phyloP scores from a whole-genome alignment of 2,329 filamentous ascomycete genomes.

The Xylaria polymorpha region DNA sequence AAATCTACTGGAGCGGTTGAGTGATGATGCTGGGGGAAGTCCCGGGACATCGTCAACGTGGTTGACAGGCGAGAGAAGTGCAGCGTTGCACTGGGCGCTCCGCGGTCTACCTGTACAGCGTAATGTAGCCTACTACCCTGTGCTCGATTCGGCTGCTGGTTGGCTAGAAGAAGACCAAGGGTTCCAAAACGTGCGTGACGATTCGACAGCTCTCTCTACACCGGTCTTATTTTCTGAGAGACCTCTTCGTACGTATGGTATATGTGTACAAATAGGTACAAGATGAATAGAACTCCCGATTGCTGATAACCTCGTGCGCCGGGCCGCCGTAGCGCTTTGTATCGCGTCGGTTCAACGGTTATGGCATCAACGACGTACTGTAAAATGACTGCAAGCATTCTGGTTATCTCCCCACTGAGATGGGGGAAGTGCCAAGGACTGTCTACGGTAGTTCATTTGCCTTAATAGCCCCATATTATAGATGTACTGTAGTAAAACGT shows the following conservation, averaged over 20 bases:
- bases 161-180: constrained; percentile 16
- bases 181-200: constrained; percentile 8
- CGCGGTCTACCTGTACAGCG: constrained; percentile 24
- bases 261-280: background rate
- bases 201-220: constrained; percentile 30
- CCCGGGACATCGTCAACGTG: constrained; percentile 41
- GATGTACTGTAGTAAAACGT: background rate
- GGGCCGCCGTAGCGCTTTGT: constrained; percentile 3
- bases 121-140: constrained; percentile 21
- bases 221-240: constrained; percentile 13
- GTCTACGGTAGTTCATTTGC: background rate
- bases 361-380: background rate
- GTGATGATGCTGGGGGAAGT: constrained; percentile 33
- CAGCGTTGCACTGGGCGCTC: constrained; percentile 41
- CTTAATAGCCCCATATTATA: background rate
- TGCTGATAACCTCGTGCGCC: background rate
- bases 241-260: constrained; percentile 4
- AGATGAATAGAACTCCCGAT: background rate
- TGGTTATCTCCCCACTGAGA: background rate
- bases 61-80: constrained; percentile 37
- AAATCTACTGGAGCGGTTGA: constrained; percentile 39
- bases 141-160: constrained; percentile 14
- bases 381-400: background rate
- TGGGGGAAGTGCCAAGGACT: background rate
- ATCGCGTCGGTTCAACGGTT: constrained; percentile 1